phyloP scores from a whole-genome alignment of 1,284 basidiomycete species.

The Cryptococcus sp. region DNA sequence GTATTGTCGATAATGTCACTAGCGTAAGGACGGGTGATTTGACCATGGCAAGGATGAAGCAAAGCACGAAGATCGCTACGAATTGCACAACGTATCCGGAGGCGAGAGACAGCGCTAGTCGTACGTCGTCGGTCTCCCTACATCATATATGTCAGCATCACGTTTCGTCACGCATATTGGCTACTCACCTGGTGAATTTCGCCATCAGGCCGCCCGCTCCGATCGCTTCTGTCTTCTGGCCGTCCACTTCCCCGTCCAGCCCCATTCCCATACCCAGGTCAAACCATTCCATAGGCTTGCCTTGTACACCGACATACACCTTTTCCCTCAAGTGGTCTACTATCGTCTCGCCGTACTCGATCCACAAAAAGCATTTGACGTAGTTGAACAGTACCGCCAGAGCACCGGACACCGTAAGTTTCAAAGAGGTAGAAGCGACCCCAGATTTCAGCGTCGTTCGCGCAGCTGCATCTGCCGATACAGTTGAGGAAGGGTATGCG shows the following conservation, averaged over 20 bases:
- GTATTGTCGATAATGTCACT: conserved; percentile 89
- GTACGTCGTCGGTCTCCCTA: conserved; percentile 93
- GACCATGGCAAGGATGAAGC: conserved; percentile 76
- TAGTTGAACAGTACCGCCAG: conserved; percentile 74
- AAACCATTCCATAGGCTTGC: conserved; percentile 82
- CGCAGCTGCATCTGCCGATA: conserved; percentile 51
- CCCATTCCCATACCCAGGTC: conserved; percentile 76
- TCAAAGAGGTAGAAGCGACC: conserved; percentile 63
- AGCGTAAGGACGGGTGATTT: conserved; percentile 82
- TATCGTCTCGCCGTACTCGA: conserved; percentile 80
- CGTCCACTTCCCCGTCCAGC: conserved; percentile 56
- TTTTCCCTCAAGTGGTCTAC: conserved; percentile 67
- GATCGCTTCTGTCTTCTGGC: conserved; percentile 58
- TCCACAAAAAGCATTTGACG: conserved; percentile 78
- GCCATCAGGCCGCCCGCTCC: conserved; percentile 93
- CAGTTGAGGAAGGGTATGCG: conserved; percentile 54
- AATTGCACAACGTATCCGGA: conserved; percentile 78
- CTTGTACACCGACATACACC: conserved; percentile 71
- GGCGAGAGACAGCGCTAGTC: conserved; percentile 76
- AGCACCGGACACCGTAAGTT: conserved; percentile 71
- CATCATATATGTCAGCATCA: not conserved
- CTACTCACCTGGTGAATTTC: conserved; percentile 78
- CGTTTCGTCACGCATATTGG: not conserved
- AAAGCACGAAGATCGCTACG: conserved; percentile 74
- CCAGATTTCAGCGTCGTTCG: conserved; percentile 63